Evolutionary conservation across 331 rosid genomes (phyloP).

Genomic region (Quercus lobata): DNA sequence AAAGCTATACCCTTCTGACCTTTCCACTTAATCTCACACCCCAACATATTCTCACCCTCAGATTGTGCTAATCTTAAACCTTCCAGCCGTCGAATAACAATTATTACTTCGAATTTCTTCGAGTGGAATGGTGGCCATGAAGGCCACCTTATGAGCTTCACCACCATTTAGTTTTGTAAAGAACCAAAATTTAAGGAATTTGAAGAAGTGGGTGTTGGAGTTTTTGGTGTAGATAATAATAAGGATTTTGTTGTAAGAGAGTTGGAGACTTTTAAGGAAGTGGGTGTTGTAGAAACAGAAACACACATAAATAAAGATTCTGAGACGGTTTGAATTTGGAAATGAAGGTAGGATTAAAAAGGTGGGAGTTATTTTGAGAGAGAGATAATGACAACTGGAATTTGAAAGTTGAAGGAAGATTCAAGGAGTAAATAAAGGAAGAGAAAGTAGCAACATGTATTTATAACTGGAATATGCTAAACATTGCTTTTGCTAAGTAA

Average conservation of each 20-base stretch:
- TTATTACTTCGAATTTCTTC: slow-evolving; percentile 56
- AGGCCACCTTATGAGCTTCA: slow-evolving; percentile 96
- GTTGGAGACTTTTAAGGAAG: background rate
- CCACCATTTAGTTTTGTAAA: slow-evolving; percentile 53
- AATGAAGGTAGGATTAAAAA: background rate
- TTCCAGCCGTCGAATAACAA: slow-evolving; percentile 48
- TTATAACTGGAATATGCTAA: background rate
- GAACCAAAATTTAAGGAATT: background rate
- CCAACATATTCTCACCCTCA: slow-evolving; percentile 14
- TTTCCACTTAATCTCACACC: slow-evolving; percentile 74
- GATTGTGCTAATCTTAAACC: slow-evolving; percentile 55
- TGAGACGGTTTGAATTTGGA: background rate
- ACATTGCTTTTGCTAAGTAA: no score
- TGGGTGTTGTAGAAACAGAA: background rate
- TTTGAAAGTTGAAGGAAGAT: slow-evolving; percentile 12
- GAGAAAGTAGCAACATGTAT: slow-evolving; percentile 2
- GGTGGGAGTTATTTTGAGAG: background rate
- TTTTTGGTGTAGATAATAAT: background rate
- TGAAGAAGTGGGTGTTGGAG: background rate
- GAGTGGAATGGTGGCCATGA: slow-evolving; percentile 86
- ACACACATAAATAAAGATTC: background rate
- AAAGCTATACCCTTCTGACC: slow-evolving; percentile 65
- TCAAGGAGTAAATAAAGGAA: background rate
- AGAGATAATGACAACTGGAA: background rate
- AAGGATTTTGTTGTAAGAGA: background rate